Percentiles rank a stretch among this genome's conserved stretches.
Conservation (phyloP, 2,329 filamentous ascomycete species). For the Aspergillus sclerotialis region DNA sequence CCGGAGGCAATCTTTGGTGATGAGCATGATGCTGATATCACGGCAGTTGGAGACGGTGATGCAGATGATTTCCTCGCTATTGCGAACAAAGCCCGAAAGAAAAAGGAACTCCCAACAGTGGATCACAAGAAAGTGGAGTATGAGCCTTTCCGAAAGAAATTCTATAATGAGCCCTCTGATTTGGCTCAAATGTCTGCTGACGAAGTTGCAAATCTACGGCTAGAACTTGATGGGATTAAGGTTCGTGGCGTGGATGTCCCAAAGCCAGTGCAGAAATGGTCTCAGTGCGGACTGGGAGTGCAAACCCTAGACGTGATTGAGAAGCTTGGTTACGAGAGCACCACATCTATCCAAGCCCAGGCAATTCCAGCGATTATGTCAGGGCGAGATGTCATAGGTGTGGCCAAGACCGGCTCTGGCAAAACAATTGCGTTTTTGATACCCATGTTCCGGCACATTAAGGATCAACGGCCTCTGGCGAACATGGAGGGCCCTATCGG, state of each 20-base stretch:
- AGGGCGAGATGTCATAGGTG: constrained; percentile 87
- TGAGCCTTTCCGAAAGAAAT: constrained; percentile 82
- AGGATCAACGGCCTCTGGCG: constrained; percentile 77
- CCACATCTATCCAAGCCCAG: constrained; percentile 91
- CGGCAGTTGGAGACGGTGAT: constrained; percentile 54
- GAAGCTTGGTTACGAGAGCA: constrained; percentile 73
- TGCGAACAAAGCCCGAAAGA: constrained; percentile 65
- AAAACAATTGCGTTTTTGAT: constrained; percentile 94
- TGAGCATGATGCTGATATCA: constrained; percentile 62
- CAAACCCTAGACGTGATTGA: constrained; percentile 82
- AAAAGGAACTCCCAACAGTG: constrained; percentile 85
- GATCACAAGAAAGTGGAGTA: constrained; percentile 85
- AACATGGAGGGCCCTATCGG: constrained; percentile 81
- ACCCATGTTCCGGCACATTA: constrained; percentile 97
- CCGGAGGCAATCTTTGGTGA: constrained; percentile 86
- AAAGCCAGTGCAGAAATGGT: constrained; percentile 93
- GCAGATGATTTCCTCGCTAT: constrained; percentile 59
- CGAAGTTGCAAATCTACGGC: constrained; percentile 70
- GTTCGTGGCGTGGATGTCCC: constrained; percentile 82
- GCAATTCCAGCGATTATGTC: constrained; percentile 94
- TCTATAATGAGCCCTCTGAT: constrained; percentile 87
- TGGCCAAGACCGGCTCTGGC: constrained; percentile 95
- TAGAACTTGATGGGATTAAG: constrained; percentile 93
- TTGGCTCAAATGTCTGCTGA: constrained; percentile 75
- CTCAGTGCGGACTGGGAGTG: constrained; percentile 83